Conservation (phyloP, 352 stramenopile genomes). For the Globisporangium orthogonon region DNA sequence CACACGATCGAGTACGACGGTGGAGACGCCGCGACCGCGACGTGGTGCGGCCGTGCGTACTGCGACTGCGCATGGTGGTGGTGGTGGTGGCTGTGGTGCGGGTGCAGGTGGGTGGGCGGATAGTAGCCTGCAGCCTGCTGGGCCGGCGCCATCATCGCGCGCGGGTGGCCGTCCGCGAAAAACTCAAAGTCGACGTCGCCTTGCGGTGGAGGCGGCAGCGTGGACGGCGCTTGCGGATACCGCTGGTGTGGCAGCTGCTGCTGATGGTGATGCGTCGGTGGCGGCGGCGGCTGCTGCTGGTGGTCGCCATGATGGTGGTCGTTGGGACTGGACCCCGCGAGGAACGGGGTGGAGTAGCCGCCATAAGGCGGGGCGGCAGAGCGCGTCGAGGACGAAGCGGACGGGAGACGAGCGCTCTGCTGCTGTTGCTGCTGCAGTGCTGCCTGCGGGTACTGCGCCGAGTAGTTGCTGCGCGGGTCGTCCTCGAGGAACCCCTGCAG, state of each 20-base stretch:
- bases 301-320: background rate
- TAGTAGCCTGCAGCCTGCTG: background rate
- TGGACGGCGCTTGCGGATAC: slow-evolving; percentile 14
- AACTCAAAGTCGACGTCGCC: slow-evolving; percentile 24
- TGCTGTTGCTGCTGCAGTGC: slow-evolving; percentile 17
- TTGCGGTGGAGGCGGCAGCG: slow-evolving; percentile 12
- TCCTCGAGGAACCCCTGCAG: slow-evolving; percentile 70
- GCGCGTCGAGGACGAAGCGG: background rate
- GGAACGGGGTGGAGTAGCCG: slow-evolving; percentile 3
- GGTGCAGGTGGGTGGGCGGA: background rate
- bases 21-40: background rate
- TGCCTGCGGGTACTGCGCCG: slow-evolving; percentile 11
- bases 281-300: slow-evolving; percentile 16
- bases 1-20: slow-evolving; percentile 11
- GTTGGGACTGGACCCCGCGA: background rate
- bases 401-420: background rate
- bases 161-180: slow-evolving; percentile 13
- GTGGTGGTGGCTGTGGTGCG: slow-evolving; percentile 4
- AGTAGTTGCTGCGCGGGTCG: slow-evolving; percentile 23
- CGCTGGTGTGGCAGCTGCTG: slow-evolving; percentile 5
- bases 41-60: slow-evolving; percentile 10
- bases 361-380: slow-evolving; percentile 3
- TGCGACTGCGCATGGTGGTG: slow-evolving; percentile 4
- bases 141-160: background rate
- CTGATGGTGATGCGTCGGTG: slow-evolving; percentile 6